Evolutionary conservation across 495 filamentous ascomycete species (phyloP).

Genomic region (Pyrenula massariospora): DNA sequence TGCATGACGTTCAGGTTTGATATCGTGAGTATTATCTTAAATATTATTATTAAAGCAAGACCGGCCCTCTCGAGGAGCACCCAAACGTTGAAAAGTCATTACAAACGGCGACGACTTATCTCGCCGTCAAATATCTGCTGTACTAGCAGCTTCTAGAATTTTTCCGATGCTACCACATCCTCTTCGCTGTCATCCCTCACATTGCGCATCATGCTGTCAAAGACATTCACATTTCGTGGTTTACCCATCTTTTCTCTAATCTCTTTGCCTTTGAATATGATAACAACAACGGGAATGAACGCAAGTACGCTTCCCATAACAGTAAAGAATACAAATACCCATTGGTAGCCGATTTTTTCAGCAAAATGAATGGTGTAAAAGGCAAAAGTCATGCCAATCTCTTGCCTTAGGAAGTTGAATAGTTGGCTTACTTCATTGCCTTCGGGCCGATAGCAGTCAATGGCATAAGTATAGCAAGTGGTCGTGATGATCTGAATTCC

Average conservation of each 20-base stretch:
- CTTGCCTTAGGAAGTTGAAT: constrained; percentile 1
- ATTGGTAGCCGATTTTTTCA: constrained; percentile 1
- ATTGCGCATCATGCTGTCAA: not conserved
- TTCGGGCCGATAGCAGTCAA: constrained; percentile 1
- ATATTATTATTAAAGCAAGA: too few species aligned
- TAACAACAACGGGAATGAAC: not conserved
- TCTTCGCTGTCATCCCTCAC: not conserved
- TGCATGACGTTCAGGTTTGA: too few species aligned
- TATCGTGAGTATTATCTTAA: too few species aligned
- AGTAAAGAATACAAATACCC: constrained; percentile 1
- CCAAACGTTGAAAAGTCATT: too few species aligned
- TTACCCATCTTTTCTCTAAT: not conserved
- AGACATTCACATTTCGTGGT: constrained; percentile 1
- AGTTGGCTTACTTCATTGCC: constrained; percentile 1
- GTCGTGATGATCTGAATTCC: constrained; percentile 1
- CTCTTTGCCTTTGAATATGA: constrained; percentile 1
- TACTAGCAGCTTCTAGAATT: not conserved
- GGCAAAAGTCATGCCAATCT: not conserved
- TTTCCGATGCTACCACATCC: not conserved
- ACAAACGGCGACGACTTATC: too few species aligned
- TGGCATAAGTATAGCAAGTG: constrained; percentile 1
- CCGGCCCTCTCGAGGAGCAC: too few species aligned
- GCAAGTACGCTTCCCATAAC: constrained; percentile 1
- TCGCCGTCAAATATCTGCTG: too few species aligned
- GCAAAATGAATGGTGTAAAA: not conserved